Percentiles rank a stretch among this genome's conserved stretches.
Evolutionary conservation across 2,329 filamentous ascomycete genomes (phyloP).

Genomic region (Blastomyces silverae): DNA sequence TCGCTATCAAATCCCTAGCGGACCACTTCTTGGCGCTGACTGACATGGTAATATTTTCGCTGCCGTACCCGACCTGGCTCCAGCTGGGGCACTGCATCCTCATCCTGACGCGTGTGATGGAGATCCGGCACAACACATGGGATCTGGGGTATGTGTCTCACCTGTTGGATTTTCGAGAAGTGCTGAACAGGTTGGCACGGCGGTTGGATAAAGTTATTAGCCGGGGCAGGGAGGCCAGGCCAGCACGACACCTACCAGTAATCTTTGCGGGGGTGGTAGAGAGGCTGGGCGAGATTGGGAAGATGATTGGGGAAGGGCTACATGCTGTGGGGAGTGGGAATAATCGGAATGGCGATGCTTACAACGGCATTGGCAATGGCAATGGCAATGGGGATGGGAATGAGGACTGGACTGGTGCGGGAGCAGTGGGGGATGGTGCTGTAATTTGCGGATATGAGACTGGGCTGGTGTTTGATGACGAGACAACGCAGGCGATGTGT

Average conservation of each 20-base stretch:
- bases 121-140: not conserved
- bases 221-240: not conserved
- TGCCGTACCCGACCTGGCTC: conserved; percentile 7
- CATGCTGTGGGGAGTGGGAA: not conserved
- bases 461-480: conserved; percentile 9
- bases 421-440: not conserved
- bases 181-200: conserved; percentile 1
- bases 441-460: not conserved
- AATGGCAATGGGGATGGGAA: not conserved
- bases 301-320: not conserved
- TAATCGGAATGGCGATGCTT: not conserved
- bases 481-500: conserved; percentile 3
- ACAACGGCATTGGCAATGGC: not conserved
- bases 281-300: conserved; percentile 4
- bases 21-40: conserved; percentile 5
- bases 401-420: not conserved
- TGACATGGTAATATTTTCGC: not conserved
- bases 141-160: not conserved
- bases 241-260: not conserved
- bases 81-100: conserved; percentile 7
- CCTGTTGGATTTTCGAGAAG: conserved; percentile 2
- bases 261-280: conserved; percentile 8
- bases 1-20: conserved; percentile 6
- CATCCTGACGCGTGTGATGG: conserved; percentile 4
- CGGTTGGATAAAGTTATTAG: conserved; percentile 7